Base-by-base conservation (phyloP, 2,329 filamentous ascomycete genomes). In the Dothistroma septosporum region DNA sequence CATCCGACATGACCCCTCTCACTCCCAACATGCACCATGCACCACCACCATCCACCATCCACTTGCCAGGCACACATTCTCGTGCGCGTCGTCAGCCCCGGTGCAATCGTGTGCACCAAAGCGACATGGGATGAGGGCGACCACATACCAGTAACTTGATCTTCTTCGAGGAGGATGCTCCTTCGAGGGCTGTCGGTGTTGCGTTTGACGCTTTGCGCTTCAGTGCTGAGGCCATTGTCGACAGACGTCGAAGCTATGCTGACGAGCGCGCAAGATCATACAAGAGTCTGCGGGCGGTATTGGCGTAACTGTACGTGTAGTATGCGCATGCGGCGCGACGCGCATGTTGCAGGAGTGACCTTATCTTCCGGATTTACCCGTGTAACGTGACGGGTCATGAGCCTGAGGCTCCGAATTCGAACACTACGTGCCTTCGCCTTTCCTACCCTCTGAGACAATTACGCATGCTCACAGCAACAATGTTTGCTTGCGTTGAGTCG, bases 61-160 rank as follows among this genome's bases (percentile, higher is more conserved):
- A 14, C 11, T 10, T 24, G 22, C n/a, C 44, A 48, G n/a, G 44
- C 44, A n/a, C 58, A 55, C 59, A 47, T 41, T 28, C 35, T 35
- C 56, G 46, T 32, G n/a, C 55, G 55, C 32, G 16, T 53, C 6
- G 21, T 22, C 44, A 37, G 35, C 41, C 35, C 44, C n/a, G 4
- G 10, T n/a, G n/a, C n/a, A n/a, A 19, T 48, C n/a, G n/a, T 14
- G n/a, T 19, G 7, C 44, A 10, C 22, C 44, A 24, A 10, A 3
- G 22, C 44, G 57, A 22, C 11, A 22, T n/a, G 49, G 47, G 61
- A 57, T n/a, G 44, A 44, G 37, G 50, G 37, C n/a, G 14, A 54
- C 53, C 52, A 84, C 83, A 77, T 79, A 86, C 83, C 77, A 82
- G 78, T 61, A 82, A 69, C 76, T 83, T 85, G 74, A 81, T 79